Evolutionary conservation across 2,329 filamentous ascomycete genomes (phyloP), one percentile per base, ranked within the genome.

Genomic region (Monilinia polystroma): DNA sequence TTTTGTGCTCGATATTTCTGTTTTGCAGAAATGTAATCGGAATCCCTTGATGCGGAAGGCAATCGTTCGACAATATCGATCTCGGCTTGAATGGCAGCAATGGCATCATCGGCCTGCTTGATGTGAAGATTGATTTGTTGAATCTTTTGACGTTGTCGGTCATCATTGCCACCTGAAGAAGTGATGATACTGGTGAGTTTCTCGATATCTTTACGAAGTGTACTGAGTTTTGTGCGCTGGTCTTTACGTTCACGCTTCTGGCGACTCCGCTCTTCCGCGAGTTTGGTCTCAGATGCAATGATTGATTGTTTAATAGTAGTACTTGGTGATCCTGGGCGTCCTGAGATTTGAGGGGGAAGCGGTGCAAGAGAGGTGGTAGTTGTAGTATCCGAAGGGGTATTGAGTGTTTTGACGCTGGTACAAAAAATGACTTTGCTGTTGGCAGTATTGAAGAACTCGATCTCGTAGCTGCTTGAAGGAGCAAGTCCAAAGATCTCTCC

Each of bases 281-380:
- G 81, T 76, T 89, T 91, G 67, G 84, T 82, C 74, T 93, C 89
- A 59, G 89, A 86, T 14, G 88, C 86, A 57, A 86, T 86, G 72
- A 93, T 92, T 2, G 90, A 92, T 41, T 90, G 90, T 76, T 87
- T 88, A 51, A 94, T 82, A 2, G 90, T 93, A 12, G 90, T 91
- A 12, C 87, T 87, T 3, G 91, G 91, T 16, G 90, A 93, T 69
- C 91, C 89, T 35, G 90, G 90, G 59, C 89, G 87, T 45, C 90
- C 83, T 23, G 85, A 84, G 67, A 87, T 84, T 74, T 88, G 87
- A 35, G 78, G 79, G 64, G 79, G 79, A 20, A 63, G 64, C 18
- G 82, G 74, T 72, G 72, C 66, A 71, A 75, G 68, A 38, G 59
- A 49, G 5, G 68, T 70, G 45, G 80, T 77, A 47, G 76, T 70